These are phyloP conservation scores for Umbelopsis ramanniana DNA, from an alignment of 192 early-diverging fungal genomes.

Conservation along the genomic window DNA sequence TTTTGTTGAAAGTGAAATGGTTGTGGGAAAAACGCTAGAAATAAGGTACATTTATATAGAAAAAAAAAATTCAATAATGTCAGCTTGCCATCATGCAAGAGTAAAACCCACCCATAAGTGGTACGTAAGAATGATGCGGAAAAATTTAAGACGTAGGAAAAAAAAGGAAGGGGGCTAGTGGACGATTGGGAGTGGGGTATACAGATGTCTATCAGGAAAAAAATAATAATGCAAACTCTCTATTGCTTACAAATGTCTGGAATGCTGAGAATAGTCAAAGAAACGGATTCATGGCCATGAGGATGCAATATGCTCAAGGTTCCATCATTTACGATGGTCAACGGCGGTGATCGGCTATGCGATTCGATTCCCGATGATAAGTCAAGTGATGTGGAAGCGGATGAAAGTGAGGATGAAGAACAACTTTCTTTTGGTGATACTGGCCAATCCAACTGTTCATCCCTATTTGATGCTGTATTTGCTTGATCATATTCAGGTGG, in stretches of 20 bases:
- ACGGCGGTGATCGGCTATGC: not conserved
- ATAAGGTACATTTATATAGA: not conserved
- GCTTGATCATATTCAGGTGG: conserved; percentile 7
- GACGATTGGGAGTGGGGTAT: not conserved
- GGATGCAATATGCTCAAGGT: too few species aligned
- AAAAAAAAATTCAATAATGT: not conserved
- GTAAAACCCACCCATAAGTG: not conserved
- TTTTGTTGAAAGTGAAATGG: not conserved
- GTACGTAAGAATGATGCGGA: conserved; percentile 8
- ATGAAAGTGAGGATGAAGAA: conserved; percentile 16
- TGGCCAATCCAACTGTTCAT: not conserved
- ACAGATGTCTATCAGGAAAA: not conserved
- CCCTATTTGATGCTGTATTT: not conserved
- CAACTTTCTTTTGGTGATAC: conserved; percentile 5
- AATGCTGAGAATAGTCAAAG: conserved; percentile 16
- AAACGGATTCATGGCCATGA: conserved; percentile 9
- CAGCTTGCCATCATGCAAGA: too few species aligned
- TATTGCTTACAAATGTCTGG: conserved; percentile 22
- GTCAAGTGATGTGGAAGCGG: not conserved
- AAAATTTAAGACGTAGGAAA: not conserved
- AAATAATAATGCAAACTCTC: not conserved
- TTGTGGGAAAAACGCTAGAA: not conserved
- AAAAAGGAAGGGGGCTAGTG: not conserved
- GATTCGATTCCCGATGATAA: conserved; percentile 1
- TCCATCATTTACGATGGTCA: not conserved